Evolutionary conservation across 345 rosid species (phyloP).

Genomic region (Eucalyptus regnans): DNA sequence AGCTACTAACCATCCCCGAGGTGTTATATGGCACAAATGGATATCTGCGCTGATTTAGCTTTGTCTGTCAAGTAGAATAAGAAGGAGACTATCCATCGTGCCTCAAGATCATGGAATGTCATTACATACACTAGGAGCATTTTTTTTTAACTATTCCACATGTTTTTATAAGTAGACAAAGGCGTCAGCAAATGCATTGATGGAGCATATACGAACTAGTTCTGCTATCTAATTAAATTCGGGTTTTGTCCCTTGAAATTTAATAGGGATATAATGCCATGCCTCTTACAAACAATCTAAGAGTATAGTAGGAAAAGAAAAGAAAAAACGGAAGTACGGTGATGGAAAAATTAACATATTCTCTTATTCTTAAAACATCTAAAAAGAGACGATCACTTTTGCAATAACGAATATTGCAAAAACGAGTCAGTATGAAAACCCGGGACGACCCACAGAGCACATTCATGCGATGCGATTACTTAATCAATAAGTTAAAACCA

Average conservation of each 20-base stretch:
- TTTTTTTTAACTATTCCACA: no score
- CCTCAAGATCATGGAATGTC: not conserved
- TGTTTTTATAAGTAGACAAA: not conserved
- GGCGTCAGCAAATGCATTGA: not conserved
- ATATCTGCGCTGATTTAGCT: no score
- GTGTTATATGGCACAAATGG: no score
- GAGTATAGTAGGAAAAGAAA: not conserved
- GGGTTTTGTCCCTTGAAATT: not conserved
- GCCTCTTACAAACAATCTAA: not conserved
- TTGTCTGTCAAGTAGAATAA: no score
- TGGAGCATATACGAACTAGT: rapidly evolving
- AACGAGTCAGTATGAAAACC: no score
- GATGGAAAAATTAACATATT: not conserved
- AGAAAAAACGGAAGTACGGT: not conserved
- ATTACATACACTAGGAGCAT: not conserved
- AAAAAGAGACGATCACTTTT: no score
- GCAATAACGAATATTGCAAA: no score
- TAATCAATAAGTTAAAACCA: not conserved
- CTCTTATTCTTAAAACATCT: not conserved
- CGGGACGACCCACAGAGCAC: rapidly evolving
- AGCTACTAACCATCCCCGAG: no score
- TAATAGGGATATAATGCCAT: not conserved
- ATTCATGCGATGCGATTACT: not conserved
- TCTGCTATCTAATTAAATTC: not conserved
- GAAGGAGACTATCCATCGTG: no score